Conservation (phyloP, 768 basidiomycete genomes). For the Cystobasidium onofrii region DNA sequence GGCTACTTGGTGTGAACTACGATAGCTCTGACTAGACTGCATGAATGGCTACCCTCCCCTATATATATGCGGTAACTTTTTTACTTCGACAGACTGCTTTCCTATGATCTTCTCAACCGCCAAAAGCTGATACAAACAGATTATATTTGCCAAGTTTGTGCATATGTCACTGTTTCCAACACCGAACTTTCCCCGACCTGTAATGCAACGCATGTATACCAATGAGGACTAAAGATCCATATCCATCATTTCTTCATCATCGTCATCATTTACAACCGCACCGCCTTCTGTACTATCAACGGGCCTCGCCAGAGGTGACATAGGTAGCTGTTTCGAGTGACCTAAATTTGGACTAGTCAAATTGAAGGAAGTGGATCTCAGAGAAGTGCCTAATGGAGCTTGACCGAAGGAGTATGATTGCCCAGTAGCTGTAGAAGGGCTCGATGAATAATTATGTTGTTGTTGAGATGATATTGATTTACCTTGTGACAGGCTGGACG, state of each 20-base stretch:
- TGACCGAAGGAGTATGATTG: slow-evolving; percentile 24
- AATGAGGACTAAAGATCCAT: slow-evolving; percentile 28
- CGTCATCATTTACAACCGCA: background rate
- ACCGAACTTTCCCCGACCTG: too few species aligned
- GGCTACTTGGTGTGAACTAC: background rate
- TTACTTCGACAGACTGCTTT: too few species aligned
- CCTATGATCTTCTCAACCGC: too few species aligned
- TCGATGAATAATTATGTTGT: background rate
- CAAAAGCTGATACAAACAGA: too few species aligned
- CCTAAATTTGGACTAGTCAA: background rate
- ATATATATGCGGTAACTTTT: too few species aligned
- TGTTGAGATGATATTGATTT: background rate
- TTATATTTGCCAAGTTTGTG: too few species aligned
- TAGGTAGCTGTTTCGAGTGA: background rate
- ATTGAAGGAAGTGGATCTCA: background rate
- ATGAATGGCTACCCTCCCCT: background rate
- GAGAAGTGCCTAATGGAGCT: slow-evolving; percentile 6
- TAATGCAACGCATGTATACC: too few species aligned
- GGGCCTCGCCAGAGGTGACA: background rate
- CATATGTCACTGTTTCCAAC: too few species aligned
- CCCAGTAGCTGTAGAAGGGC: background rate
- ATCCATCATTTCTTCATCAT: slow-evolving; percentile 28
- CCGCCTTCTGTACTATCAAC: background rate
- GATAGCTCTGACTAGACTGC: background rate
- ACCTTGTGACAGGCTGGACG: background rate